Conservation (phyloP, 257 asterid species). For the Nicotiana paniculata region DNA sequence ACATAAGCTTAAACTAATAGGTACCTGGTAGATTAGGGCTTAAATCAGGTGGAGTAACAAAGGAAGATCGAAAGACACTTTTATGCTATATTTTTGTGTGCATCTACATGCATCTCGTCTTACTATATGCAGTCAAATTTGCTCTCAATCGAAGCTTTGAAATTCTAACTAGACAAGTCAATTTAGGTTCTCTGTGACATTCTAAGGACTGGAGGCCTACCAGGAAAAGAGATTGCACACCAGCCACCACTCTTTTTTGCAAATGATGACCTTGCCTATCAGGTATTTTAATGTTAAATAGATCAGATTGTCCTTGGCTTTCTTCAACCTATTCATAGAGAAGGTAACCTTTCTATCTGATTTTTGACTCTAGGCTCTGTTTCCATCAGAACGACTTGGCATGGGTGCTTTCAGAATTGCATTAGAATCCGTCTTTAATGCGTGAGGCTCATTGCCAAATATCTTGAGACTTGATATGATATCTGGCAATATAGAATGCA, state of each 20-base stretch:
- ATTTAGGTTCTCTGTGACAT: slow-evolving; percentile 87
- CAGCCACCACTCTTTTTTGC: slow-evolving; percentile 90
- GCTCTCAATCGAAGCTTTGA: not conserved
- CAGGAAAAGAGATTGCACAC: slow-evolving; percentile 66
- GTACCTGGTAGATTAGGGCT: not conserved
- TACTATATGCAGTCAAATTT: not conserved
- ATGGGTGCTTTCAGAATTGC: slow-evolving; percentile 99
- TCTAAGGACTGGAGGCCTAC: slow-evolving; percentile 90
- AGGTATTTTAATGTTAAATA: slow-evolving; percentile 38
- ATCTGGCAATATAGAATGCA: not conserved
- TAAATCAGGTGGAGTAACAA: not conserved
- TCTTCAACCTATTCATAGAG: not conserved
- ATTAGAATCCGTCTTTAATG: slow-evolving; percentile 76
- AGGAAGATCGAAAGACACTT: not conserved
- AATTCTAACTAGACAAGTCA: slow-evolving; percentile 11
- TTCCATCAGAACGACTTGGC: slow-evolving; percentile 92
- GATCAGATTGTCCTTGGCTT: not conserved
- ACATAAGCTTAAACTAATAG: not conserved
- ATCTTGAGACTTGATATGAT: slow-evolving; percentile 2
- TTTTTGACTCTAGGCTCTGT: slow-evolving; percentile 50
- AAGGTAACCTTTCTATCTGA: not conserved
- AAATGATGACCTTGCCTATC: slow-evolving; percentile 86
- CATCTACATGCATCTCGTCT: not conserved
- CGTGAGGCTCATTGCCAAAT: slow-evolving; percentile 29
- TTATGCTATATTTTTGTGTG: not conserved